phyloP scores from a whole-genome alignment of 2,329 filamentous ascomycete species.

The Aspergillus sp. region DNA sequence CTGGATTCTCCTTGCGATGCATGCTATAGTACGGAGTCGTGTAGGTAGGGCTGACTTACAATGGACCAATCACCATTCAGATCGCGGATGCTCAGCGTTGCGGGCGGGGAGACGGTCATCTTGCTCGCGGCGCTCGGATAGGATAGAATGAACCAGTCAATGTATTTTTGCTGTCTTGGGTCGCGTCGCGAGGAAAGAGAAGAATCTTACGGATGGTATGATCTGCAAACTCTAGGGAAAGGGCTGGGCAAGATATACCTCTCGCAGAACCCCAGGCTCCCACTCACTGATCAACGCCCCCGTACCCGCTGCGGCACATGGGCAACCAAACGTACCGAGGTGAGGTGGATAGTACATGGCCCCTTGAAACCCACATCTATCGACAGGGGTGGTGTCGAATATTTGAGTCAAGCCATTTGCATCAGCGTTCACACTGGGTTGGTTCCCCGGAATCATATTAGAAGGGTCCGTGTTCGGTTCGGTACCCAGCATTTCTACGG shows the following conservation, averaged over 20 bases:
- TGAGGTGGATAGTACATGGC: not conserved
- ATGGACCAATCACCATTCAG: slow-evolving; percentile 4
- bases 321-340: not conserved
- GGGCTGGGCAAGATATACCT: not conserved
- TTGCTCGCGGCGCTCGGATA: no score
- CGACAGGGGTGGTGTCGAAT: no score
- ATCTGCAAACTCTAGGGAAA: not conserved
- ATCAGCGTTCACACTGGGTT: no score
- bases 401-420: no score
- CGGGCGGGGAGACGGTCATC: not conserved
- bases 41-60: not conserved
- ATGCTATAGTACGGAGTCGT: not conserved
- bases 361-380: not conserved
- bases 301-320: not conserved
- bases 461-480: not conserved
- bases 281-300: no score
- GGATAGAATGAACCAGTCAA: no score
- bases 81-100: not conserved
- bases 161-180: no score
- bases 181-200: no score
- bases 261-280: no score
- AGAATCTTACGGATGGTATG: no score
- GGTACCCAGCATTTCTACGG: no score
- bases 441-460: not conserved
- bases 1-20: not conserved